These are phyloP conservation scores for Hypomontagnella monticulosa DNA, from an alignment of 495 filamentous ascomycete genomes.

Conservation along the genomic window DNA sequence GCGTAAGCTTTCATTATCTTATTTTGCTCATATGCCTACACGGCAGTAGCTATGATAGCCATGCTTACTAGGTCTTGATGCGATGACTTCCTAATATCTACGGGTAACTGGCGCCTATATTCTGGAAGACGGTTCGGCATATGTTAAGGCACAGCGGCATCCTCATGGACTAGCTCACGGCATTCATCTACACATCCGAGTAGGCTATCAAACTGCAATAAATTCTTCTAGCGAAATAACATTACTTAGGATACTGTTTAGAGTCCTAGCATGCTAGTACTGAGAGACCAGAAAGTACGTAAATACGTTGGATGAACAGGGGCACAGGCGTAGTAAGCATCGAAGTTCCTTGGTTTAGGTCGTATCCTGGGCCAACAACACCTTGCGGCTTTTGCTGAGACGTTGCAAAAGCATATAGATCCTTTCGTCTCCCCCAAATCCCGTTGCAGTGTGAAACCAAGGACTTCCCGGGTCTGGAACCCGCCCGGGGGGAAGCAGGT, in stretches of 20 bases:
- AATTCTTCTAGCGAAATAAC: constrained; percentile 2
- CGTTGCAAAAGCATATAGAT: constrained; percentile 4
- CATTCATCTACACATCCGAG: not conserved
- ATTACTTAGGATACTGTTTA: too few relatives aligned
- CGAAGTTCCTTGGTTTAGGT: constrained; percentile 6
- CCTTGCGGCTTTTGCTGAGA: constrained; percentile 15
- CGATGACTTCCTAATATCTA: not conserved
- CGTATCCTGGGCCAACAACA: not conserved
- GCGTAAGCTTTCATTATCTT: too few relatives aligned
- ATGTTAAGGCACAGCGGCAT: not conserved
- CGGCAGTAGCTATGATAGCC: not conserved
- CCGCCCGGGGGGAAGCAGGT: not conserved
- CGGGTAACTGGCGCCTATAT: not conserved
- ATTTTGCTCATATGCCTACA: not conserved
- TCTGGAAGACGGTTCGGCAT: not conserved
- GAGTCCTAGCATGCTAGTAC: not conserved
- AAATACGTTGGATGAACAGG: not conserved
- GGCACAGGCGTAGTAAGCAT: constrained; percentile 36
- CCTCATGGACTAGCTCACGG: too few relatives aligned
- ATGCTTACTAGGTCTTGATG: not conserved
- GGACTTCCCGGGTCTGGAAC: constrained; percentile 11
- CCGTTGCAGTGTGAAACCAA: constrained; percentile 12
- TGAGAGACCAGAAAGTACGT: not conserved
- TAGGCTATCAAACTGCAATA: not conserved
- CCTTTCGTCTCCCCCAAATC: constrained; percentile 5